Base-by-base conservation (phyloP, 2,329 filamentous ascomycete genomes). In the Aureobasidium sp. region DNA sequence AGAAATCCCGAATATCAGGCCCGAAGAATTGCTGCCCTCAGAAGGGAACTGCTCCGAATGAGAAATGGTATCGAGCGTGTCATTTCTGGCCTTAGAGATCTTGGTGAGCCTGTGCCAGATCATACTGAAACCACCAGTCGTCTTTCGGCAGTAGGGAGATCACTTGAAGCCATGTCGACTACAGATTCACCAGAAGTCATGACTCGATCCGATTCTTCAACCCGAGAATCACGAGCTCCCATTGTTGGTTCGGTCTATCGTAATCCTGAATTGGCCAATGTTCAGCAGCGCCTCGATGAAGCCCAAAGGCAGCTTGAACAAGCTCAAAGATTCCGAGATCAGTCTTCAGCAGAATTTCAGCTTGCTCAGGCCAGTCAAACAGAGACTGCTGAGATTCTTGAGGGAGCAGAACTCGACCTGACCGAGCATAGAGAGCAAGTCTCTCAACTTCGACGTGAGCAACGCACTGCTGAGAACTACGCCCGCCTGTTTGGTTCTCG, bases 401-500 rank as follows among this genome's bases (percentile, higher is more conserved):
- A 68, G 45, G 52, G 55, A 35, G 62, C 67, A 2, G 65, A 68
- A 35, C 60, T 61, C 29, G 65, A 69, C 38, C 58, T 67, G 7
- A 58, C 62, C 30, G 59, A 61, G 6, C 60, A 64, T 5, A 61
- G 65, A 41, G 61, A 64, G 19, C 59, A 62, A 8, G 44, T 67
- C 6, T 63, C 63, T 40, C 63, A 65, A 39, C 57, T 69, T 11
- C 65, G 65, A 41, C 64, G 62, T 16, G 66, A 69, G 38, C 61
- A 66, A 34, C 60, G 64, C 8, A 66, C 64, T 3, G 61, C 63
- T 4, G 66, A 70, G 45, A 69, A 69, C 42, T 69, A 68, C 53
- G 61, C 64, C 45, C 65, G 73, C 8, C 59, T 75, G 0, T 76
- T 75, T 55, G 74, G 74, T 12, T 70, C 70, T 0, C 62, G 72